A percentile compares a stretch with the other conserved stretches of the same genome.
Conservation (phyloP, 495 filamentous ascomycete genomes). For the Talaromyces wortmannii region DNA sequence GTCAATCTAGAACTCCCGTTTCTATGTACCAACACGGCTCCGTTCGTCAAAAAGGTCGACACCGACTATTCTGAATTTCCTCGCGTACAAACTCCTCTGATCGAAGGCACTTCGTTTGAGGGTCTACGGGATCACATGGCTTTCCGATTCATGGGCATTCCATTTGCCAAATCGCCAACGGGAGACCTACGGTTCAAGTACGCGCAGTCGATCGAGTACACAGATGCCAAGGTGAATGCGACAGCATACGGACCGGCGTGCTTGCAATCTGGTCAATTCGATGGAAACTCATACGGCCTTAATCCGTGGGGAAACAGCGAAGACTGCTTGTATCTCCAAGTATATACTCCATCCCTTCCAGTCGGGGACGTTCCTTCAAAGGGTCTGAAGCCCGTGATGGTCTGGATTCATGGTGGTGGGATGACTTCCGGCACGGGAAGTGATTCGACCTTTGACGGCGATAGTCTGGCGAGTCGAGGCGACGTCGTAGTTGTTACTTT, state of each 20-base stretch:
- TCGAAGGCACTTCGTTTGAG: slow-evolving; percentile 19
- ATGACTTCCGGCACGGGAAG: slow-evolving; percentile 32
- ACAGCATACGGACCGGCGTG: slow-evolving; percentile 35
- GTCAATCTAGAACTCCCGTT: slow-evolving; percentile 7
- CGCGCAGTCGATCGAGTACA: slow-evolving; percentile 23
- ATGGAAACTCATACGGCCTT: background rate
- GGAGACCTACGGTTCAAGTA: slow-evolving; percentile 33
- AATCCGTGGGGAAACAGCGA: slow-evolving; percentile 22
- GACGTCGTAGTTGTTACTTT: slow-evolving; percentile 43
- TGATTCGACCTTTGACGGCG: slow-evolving; percentile 30
- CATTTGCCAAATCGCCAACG: slow-evolving; percentile 38
- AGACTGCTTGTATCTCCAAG: slow-evolving; percentile 38
- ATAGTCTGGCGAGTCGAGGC: slow-evolving; percentile 34
- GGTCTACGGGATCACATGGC: slow-evolving; percentile 47
- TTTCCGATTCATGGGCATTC: slow-evolving; percentile 46
- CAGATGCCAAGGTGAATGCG: slow-evolving; percentile 34
- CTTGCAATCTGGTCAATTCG: slow-evolving; percentile 21
- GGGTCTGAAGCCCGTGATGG: slow-evolving; percentile 32
- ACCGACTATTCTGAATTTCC: slow-evolving; percentile 14
- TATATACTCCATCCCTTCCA: slow-evolving; percentile 19
- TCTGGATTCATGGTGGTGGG: slow-evolving; percentile 43
- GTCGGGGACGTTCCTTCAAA: slow-evolving; percentile 12
- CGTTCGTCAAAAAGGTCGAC: slow-evolving; percentile 17
- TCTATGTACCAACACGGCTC: slow-evolving; percentile 19
- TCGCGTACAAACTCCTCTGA: background rate